These are phyloP conservation scores for Cyberlindnera subsufficiens DNA, from an alignment of 805 yeast genomes.

Conservation along the genomic window DNA sequence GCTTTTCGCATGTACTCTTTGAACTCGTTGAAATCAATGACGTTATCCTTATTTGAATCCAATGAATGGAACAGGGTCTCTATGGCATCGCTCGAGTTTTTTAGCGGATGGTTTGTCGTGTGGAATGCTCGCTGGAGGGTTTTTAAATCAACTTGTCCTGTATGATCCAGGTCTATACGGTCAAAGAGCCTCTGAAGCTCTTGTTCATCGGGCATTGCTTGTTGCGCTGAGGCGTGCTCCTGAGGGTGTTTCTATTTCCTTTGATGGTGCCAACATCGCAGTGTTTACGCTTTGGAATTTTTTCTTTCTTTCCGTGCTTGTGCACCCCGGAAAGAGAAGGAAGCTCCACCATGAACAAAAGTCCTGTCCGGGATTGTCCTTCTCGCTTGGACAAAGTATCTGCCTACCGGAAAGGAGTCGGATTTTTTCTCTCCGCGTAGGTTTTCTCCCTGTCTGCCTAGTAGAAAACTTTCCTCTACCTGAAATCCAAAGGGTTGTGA, in stretches of 20 bases:
- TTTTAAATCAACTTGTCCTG: conserved; percentile 32
- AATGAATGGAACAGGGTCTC: conserved; percentile 50
- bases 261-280: neutral
- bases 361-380: too few relatives aligned
- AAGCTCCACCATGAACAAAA: too few relatives aligned
- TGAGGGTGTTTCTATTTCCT: neutral
- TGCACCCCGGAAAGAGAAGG: too few relatives aligned
- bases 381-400: too few relatives aligned
- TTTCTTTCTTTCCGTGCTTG: neutral
- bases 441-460: too few relatives aligned
- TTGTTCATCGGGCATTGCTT: conserved; percentile 1
- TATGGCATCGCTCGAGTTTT: conserved; percentile 53
- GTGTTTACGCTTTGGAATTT: neutral
- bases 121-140: conserved; percentile 34
- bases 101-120: conserved; percentile 54
- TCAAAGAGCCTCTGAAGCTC: conserved; percentile 28
- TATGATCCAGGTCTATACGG: conserved; percentile 34
- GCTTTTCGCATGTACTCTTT: conserved; percentile 58
- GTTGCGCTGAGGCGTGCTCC: neutral
- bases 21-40: conserved; percentile 62
- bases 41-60: conserved; percentile 50
- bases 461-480: too few relatives aligned
- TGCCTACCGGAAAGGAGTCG: too few relatives aligned
- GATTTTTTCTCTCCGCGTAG: too few relatives aligned
- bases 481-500: too few relatives aligned